Percentiles rank a stretch among this genome's conserved stretches.
Conservation (phyloP, 1,139 yeast species). For the Saccharomyces pastorianus region DNA sequence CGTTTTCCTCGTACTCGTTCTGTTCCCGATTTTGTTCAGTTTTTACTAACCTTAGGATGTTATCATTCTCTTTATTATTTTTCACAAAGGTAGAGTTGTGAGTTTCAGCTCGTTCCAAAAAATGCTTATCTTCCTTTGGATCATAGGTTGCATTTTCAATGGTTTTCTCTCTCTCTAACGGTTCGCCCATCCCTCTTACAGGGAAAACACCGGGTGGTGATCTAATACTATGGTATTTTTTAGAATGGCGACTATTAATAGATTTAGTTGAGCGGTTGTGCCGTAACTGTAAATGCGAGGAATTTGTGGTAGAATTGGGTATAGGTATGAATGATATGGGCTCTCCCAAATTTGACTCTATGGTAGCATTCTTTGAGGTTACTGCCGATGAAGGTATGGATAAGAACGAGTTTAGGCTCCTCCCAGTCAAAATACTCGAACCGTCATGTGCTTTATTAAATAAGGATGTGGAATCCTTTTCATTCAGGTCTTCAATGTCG, state of each 20-base stretch:
- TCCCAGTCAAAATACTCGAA: background rate
- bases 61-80: conserved; percentile 3
- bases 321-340: background rate
- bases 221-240: conserved; percentile 23
- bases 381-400: background rate
- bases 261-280: conserved; percentile 2
- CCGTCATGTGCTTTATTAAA: background rate
- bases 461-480: background rate
- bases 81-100: background rate
- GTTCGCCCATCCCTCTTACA: conserved; percentile 66
- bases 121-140: background rate
- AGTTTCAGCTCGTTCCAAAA: background rate
- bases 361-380: background rate
- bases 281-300: background rate
- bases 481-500: background rate
- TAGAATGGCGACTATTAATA: conserved; percentile 3
- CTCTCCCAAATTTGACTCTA: background rate
- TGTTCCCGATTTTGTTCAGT: conserved; percentile 24
- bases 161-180: conserved; percentile 46
- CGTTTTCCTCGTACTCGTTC: conserved; percentile 20
- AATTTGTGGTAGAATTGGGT: conserved; percentile 1
- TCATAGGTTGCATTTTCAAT: conserved; percentile 39
- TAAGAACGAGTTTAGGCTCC: conserved; percentile 3
- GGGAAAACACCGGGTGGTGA: conserved; percentile 77
- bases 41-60: conserved; percentile 5